These are phyloP conservation scores for Gastrolobium bilobum DNA, from an alignment of 306 rosid species.

Conservation along the genomic window DNA sequence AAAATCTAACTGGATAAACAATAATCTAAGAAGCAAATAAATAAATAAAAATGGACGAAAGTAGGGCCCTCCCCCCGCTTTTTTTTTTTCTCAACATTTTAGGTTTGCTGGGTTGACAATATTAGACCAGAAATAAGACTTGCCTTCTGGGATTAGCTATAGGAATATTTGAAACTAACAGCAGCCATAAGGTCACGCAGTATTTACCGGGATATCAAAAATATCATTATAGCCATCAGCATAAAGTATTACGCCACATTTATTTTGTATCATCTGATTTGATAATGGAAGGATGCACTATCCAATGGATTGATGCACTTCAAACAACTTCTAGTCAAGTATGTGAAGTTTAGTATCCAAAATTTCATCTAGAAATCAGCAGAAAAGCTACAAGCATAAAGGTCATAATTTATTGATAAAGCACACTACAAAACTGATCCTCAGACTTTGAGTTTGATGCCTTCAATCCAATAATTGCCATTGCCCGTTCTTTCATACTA, in stretches of 20 bases:
- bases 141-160: background rate
- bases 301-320: slow-evolving; percentile 10
- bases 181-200: background rate
- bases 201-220: background rate
- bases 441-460: slow-evolving; percentile 19
- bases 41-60: background rate
- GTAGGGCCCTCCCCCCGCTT: background rate
- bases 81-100: background rate
- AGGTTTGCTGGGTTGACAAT: background rate
- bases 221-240: background rate
- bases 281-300: background rate
- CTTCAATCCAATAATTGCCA: slow-evolving; percentile 19
- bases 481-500: slow-evolving; percentile 28
- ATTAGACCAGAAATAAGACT: background rate
- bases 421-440: background rate
- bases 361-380: slow-evolving; percentile 5
- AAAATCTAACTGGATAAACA: slow-evolving; percentile 2
- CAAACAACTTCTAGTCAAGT: background rate
- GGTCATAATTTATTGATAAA: slow-evolving; percentile 2
- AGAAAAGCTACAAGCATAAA: slow-evolving; percentile 26
- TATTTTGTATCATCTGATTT: background rate
- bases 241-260: background rate
- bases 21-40: background rate
- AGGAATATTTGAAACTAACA: slow-evolving; percentile 8
- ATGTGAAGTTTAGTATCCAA: background rate